Percentiles rank a stretch among this genome's conserved stretches.
Conservation (phyloP, 495 filamentous ascomycete species). For the Parathielavia hyrcaniae region DNA sequence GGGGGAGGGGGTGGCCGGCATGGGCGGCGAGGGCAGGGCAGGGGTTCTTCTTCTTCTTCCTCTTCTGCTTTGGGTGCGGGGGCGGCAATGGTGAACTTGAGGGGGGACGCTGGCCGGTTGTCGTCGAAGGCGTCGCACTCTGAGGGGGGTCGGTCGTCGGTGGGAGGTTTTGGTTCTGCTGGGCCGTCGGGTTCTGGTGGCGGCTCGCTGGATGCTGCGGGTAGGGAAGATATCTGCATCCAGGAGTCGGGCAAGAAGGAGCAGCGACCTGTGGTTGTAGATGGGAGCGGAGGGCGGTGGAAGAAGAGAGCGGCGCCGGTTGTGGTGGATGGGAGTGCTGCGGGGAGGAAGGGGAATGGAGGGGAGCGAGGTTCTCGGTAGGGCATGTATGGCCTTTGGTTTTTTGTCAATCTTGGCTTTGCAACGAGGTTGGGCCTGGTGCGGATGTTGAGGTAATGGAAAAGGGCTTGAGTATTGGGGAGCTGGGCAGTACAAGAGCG, state of each 20-base stretch:
- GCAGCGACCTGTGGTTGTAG: slow-evolving; percentile 7
- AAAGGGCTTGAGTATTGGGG: background rate
- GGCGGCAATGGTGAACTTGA: too few species aligned
- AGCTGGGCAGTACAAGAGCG: background rate
- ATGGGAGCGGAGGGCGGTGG: slow-evolving; percentile 9
- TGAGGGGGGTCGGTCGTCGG: too few species aligned
- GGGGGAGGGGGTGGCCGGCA: background rate
- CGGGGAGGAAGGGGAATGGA: background rate
- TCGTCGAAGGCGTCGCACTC: too few species aligned
- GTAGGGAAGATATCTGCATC: background rate
- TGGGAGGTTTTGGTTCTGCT: too few species aligned
- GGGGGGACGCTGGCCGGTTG: too few species aligned
- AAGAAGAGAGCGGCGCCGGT: slow-evolving; percentile 10
- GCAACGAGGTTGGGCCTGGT: background rate
- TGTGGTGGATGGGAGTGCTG: slow-evolving; percentile 19
- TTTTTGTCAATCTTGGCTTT: background rate
- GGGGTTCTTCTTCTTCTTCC: too few species aligned
- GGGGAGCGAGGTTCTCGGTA: background rate
- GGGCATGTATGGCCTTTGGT: too few species aligned
- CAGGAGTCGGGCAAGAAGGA: slow-evolving; percentile 3
- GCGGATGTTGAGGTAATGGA: background rate
- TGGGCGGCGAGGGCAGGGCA: background rate
- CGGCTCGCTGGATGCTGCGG: background rate
- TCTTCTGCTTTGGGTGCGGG: too few species aligned
- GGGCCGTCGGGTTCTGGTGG: too few species aligned